These are phyloP conservation scores for Cylindrotheca fusiformis DNA, from an alignment of 108 stramenopile genomes.

Conservation along the genomic window DNA sequence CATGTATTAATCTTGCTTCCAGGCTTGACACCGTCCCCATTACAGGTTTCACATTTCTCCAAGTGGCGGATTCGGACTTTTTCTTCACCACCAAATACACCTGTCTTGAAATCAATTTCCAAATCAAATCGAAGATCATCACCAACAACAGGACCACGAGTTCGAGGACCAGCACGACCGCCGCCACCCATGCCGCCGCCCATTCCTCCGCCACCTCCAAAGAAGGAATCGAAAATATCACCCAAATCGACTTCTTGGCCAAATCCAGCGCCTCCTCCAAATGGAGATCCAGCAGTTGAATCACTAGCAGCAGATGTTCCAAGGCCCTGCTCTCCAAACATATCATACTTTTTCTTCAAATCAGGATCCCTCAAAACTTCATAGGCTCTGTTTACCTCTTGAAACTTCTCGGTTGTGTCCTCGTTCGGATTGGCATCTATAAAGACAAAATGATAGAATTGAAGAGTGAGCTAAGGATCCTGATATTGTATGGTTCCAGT, in stretches of 20 bases:
- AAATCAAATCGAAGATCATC: slow-evolving; percentile 92
- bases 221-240: slow-evolving; percentile 97
- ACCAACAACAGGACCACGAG: slow-evolving; percentile 77
- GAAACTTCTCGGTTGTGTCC: slow-evolving; percentile 76
- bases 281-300: slow-evolving; percentile 30
- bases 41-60: slow-evolving; percentile 89
- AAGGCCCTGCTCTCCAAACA: slow-evolving; percentile 84
- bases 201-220: slow-evolving; percentile 66
- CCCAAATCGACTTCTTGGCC: slow-evolving; percentile 90
- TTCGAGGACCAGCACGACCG: slow-evolving; percentile 42
- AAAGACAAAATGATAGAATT: not conserved
- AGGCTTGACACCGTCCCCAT: slow-evolving; percentile 88
- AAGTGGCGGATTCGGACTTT: slow-evolving; percentile 92
- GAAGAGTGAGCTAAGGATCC: not conserved
- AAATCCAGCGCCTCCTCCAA: slow-evolving; percentile 70
- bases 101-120: slow-evolving; percentile 94
- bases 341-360: slow-evolving; percentile 84
- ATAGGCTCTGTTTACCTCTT: slow-evolving; percentile 89
- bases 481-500: not conserved
- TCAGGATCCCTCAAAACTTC: slow-evolving; percentile 88
- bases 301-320: slow-evolving; percentile 63
- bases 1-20: slow-evolving; percentile 81
- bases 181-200: slow-evolving; percentile 58
- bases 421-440: slow-evolving; percentile 76
- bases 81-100: slow-evolving; percentile 94